Conservation (phyloP, 495 filamentous ascomycete genomes). For the Penicillium argentinense region DNA sequence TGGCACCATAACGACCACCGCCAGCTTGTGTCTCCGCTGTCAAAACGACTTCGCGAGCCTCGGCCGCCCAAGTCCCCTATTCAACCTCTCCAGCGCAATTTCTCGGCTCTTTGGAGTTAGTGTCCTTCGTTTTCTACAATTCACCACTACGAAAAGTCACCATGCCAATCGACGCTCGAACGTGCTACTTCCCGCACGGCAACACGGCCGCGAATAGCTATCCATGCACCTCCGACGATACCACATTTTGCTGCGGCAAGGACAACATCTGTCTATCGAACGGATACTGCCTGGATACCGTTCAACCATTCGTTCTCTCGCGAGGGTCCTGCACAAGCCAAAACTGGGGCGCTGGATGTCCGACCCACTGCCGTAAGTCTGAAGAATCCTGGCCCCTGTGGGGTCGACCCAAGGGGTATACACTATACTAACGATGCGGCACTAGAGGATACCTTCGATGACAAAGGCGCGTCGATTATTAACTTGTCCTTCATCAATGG, state of each 20-base stretch:
- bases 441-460: background rate
- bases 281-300: constrained; percentile 18
- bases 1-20: too few relatives aligned
- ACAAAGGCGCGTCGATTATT: constrained; percentile 27
- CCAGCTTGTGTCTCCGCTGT: too few relatives aligned
- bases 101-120: too few relatives aligned
- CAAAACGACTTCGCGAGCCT: too few relatives aligned
- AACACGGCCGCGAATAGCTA: background rate
- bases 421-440: background rate
- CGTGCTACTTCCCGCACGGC: constrained; percentile 19
- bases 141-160: background rate
- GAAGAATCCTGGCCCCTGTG: background rate
- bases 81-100: too few relatives aligned
- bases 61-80: too few relatives aligned
- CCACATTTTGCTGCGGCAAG: constrained; percentile 13
- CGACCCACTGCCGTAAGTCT: constrained; percentile 17
- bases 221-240: constrained; percentile 16
- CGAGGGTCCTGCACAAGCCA: constrained; percentile 16
- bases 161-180: constrained; percentile 12
- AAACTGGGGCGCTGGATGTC: constrained; percentile 16
- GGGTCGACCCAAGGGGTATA: background rate
- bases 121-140: background rate
- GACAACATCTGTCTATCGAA: constrained; percentile 16
- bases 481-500: constrained; percentile 17
- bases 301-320: constrained; percentile 15